phyloP scores from a whole-genome alignment of 1,284 basidiomycete species.

The Anthracocystis panici-leucophaei region DNA sequence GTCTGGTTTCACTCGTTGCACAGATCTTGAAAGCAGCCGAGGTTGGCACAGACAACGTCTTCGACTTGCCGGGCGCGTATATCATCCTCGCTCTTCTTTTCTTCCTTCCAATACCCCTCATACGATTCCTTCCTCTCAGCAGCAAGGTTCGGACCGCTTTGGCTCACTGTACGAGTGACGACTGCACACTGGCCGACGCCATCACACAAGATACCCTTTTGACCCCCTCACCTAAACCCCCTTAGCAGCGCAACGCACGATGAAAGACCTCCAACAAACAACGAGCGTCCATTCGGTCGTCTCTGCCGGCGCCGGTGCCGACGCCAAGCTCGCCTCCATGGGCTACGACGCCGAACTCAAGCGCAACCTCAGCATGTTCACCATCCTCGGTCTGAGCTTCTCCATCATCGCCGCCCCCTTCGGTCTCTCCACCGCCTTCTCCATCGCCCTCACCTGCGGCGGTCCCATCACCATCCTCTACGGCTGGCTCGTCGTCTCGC shows the following conservation, averaged over 20 bases:
- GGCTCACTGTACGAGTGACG: background rate
- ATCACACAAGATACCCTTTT: background rate
- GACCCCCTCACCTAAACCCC: too few species aligned
- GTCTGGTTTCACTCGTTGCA: background rate
- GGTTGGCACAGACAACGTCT: background rate
- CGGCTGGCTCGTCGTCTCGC: constrained; percentile 71
- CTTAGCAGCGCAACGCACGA: background rate
- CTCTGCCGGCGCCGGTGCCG: constrained; percentile 58
- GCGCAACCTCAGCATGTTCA: constrained; percentile 71
- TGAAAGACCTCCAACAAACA: constrained; percentile 37
- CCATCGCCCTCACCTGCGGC: constrained; percentile 71
- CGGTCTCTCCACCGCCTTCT: constrained; percentile 71
- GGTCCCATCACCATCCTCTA: constrained; percentile 70
- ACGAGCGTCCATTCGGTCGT: constrained; percentile 53
- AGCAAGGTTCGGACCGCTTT: background rate
- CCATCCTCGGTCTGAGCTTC: constrained; percentile 71
- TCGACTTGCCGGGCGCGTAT: background rate
- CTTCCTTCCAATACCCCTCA: background rate
- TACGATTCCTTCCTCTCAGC: background rate
- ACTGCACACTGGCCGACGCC: background rate
- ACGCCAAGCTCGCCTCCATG: constrained; percentile 70
- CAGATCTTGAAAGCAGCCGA: background rate
- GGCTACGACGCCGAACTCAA: constrained; percentile 72
- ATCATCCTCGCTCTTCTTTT: background rate
- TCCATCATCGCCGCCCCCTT: constrained; percentile 72